A percentile compares a stretch with the other conserved stretches of the same genome.
Evolutionary conservation across 257 asterid genomes (phyloP).

Genomic region (Haberlea rhodopensis): DNA sequence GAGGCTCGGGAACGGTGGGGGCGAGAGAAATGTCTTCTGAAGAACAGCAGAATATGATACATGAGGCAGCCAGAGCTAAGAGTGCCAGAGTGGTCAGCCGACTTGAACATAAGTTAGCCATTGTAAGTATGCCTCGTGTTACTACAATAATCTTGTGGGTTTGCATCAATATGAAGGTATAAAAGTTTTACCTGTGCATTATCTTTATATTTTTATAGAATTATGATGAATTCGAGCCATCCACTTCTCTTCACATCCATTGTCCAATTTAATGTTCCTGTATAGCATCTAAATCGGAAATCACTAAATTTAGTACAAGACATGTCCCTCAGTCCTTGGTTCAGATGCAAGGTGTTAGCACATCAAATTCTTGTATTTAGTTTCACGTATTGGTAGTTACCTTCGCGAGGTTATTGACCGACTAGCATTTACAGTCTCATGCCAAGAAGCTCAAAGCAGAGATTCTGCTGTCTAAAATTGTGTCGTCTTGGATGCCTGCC

Average conservation of each 20-base stretch:
- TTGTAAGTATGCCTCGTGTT: slow-evolving; percentile 55
- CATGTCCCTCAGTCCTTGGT: not conserved
- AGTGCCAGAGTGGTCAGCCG: slow-evolving; percentile 65
- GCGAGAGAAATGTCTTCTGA: slow-evolving; percentile 61
- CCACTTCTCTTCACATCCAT: too few relatives aligned
- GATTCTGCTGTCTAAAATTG: slow-evolving; percentile 73
- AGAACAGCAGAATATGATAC: slow-evolving; percentile 68
- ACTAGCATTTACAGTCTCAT: slow-evolving; percentile 78
- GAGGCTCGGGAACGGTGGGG: slow-evolving; percentile 97
- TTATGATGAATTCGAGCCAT: too few relatives aligned
- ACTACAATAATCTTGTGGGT: not conserved
- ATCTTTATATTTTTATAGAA: too few relatives aligned
- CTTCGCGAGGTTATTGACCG: too few relatives aligned
- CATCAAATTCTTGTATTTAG: too few relatives aligned
- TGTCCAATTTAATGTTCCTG: too few relatives aligned
- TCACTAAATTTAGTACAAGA: too few relatives aligned
- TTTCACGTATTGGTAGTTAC: too few relatives aligned
- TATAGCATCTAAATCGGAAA: too few relatives aligned
- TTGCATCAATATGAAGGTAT: too few relatives aligned
- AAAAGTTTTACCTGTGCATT: too few relatives aligned
- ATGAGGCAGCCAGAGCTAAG: slow-evolving; percentile 70
- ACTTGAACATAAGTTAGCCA: slow-evolving; percentile 77
- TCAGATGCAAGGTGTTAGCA: too few relatives aligned
- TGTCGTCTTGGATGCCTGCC: slow-evolving; percentile 82
- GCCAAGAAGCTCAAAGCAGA: slow-evolving; percentile 93